Evolutionary conservation across 495 filamentous ascomycete genomes (phyloP).

Genomic region (Staphylotrichum longicolle): DNA sequence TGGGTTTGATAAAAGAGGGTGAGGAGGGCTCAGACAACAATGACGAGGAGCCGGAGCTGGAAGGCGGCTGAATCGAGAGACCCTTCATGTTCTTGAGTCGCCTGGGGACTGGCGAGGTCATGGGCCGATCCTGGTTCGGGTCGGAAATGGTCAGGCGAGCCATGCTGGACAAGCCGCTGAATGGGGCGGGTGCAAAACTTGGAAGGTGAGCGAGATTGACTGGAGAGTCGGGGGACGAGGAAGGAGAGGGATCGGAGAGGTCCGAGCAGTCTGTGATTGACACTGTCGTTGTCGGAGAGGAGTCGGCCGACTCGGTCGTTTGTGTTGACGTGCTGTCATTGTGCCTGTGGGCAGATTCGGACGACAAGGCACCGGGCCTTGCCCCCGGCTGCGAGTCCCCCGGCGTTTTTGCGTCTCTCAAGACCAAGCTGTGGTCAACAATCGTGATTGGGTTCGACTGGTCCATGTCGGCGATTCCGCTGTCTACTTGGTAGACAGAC

Average conservation of each 20-base stretch:
- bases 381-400: slow-evolving; percentile 34
- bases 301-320: slow-evolving; percentile 81
- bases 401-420: slow-evolving; percentile 37
- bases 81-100: slow-evolving; percentile 90
- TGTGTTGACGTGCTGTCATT: slow-evolving; percentile 74
- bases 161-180: slow-evolving; percentile 46
- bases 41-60: slow-evolving; percentile 43
- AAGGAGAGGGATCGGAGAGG: slow-evolving; percentile 85
- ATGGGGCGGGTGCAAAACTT: slow-evolving; percentile 51
- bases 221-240: slow-evolving; percentile 86
- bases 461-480: slow-evolving; percentile 39
- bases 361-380: slow-evolving; percentile 35
- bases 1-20: slow-evolving; percentile 74
- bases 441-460: slow-evolving; percentile 45
- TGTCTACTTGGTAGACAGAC: slow-evolving; percentile 62
- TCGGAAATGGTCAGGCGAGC: slow-evolving; percentile 44
- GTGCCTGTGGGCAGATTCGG: slow-evolving; percentile 52
- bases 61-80: slow-evolving; percentile 79
- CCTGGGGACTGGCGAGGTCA: slow-evolving; percentile 68
- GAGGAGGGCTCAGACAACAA: slow-evolving; percentile 73
- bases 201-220: slow-evolving; percentile 60
- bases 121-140: slow-evolving; percentile 46
- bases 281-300: slow-evolving; percentile 92
- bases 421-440: slow-evolving; percentile 43
- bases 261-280: slow-evolving; percentile 88